Base-by-base conservation (phyloP, 495 filamentous ascomycete species). In the Usnea hakonensis region DNA sequence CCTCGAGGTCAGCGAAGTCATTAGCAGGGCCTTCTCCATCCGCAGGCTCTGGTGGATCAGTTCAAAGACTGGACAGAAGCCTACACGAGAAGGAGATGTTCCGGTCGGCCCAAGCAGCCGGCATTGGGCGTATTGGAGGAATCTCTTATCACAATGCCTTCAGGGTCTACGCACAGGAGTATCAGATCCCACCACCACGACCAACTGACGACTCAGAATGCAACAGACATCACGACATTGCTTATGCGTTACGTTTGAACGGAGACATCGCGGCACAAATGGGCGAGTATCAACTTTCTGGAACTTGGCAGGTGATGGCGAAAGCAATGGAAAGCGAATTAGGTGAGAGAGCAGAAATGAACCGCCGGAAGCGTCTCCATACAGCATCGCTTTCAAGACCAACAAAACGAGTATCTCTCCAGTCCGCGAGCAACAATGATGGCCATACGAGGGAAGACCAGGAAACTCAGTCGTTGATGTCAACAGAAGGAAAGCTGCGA, bases 251-350 rank as follows among this genome's bases (percentile, higher is more conserved):
- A 3, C 79, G 85, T 58, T 75, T 77, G 33, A 91, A 87, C 73
- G 87, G 87, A 14, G 75, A 72, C 55, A 77, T 83, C 55, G 83
- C 87, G 6, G 83, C 87, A 64, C 76, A 78, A 19, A 75, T 81
- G 32, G 80, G 80, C 32, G 76, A 84, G 60, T 81, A 83, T 66
- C 83, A 84, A 17, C 73, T 90, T 16, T 85, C 88, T 10, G 88
- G 90, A 67, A 90, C 87, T 5, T 91, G 88, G 88, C 83, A 84
- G 40, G 80, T 90, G 37, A 70, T 90, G 21, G 83, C 81, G 26
- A 85, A 81, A 61, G 82, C 83, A 23, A 61, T 65, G 28, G 65
- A 70, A 16, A 64, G 61, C 13, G 62, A 58, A 41, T 33, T 64
- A n/a, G 21, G 35, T 16, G 30, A 33, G 40, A 64, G 62, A 59